A percentile compares a stretch with the other conserved stretches of the same genome.
These are phyloP conservation scores for Polychaeton citri DNA, from an alignment of 2,329 filamentous ascomycete genomes.

Conservation along the genomic window DNA sequence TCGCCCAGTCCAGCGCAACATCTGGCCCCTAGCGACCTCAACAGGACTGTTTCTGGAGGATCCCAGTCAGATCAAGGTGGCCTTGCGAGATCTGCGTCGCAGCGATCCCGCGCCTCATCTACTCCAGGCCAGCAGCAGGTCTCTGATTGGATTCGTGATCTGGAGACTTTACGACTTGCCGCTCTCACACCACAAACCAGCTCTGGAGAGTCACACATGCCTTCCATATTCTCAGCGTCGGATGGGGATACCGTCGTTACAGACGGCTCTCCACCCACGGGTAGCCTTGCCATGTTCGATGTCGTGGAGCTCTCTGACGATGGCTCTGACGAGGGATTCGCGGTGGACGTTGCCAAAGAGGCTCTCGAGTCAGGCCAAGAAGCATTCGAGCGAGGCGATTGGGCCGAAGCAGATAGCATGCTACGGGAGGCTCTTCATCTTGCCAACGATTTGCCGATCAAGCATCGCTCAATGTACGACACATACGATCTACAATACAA, in stretches of 20 bases:
- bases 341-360: slow-evolving; percentile 14
- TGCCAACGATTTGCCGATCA: slow-evolving; percentile 11
- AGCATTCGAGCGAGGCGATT: slow-evolving; percentile 14
- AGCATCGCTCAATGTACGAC: slow-evolving; percentile 12
- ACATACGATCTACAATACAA: slow-evolving; percentile 16
- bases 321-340: slow-evolving; percentile 14
- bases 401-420: slow-evolving; percentile 14
- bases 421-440: slow-evolving; percentile 16
- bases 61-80: too few relatives aligned
- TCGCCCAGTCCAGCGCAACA: too few relatives aligned
- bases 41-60: too few relatives aligned
- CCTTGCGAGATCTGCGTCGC: too few relatives aligned
- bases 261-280: not conserved
- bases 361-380: slow-evolving; percentile 13
- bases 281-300: not conserved
- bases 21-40: too few relatives aligned
- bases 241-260: not conserved
- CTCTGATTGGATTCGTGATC: not conserved
- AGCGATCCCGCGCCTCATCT: too few relatives aligned
- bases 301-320: not conserved
- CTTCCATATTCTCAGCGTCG: not conserved
- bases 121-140: not conserved
- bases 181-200: not conserved
- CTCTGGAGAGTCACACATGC: not conserved
- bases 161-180: not conserved